Conservation (phyloP, 148 eudicot genomes). For the Spergularia marina region DNA sequence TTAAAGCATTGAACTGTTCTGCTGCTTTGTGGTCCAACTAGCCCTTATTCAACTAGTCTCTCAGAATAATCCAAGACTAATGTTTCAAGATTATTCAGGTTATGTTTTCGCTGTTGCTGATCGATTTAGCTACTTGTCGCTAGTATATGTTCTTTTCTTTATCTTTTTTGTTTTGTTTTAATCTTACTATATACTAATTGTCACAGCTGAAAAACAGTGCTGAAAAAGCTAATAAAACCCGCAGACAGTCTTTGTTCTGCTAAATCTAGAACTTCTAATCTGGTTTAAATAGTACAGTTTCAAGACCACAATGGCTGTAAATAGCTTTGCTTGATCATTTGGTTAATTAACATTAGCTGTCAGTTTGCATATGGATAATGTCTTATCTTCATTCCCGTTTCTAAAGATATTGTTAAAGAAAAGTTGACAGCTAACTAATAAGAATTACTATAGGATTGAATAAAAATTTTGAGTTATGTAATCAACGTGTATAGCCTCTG, state of each 20-base stretch:
- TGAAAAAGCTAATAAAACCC: background rate
- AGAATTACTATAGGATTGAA: background rate
- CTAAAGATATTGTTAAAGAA: background rate
- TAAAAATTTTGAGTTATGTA: background rate
- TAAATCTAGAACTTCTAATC: background rate
- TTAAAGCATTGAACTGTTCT: constrained; percentile 30
- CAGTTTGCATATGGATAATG: background rate
- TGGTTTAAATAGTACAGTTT: background rate
- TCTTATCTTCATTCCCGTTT: background rate
- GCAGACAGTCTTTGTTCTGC: background rate
- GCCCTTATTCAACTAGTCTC: constrained; percentile 11
- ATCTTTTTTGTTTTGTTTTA: background rate
- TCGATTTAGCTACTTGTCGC: background rate
- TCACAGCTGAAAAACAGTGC: background rate
- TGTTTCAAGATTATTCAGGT: constrained; percentile 12
- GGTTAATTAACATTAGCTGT: too few relatives aligned
- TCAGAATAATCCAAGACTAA: constrained; percentile 8
- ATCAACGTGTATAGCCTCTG: too few relatives aligned
- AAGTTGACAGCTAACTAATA: background rate
- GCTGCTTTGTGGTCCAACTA: constrained; percentile 27
- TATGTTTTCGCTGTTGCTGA: constrained; percentile 11
- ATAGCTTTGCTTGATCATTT: too few relatives aligned
- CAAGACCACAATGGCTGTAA: background rate
- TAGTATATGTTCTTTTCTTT: background rate
- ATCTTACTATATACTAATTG: background rate